Evolutionary conservation across 2,329 filamentous ascomycete genomes (phyloP), one percentile per base, ranked within the genome.

Genomic region (Paraphaeosphaeria sporulosa): DNA sequence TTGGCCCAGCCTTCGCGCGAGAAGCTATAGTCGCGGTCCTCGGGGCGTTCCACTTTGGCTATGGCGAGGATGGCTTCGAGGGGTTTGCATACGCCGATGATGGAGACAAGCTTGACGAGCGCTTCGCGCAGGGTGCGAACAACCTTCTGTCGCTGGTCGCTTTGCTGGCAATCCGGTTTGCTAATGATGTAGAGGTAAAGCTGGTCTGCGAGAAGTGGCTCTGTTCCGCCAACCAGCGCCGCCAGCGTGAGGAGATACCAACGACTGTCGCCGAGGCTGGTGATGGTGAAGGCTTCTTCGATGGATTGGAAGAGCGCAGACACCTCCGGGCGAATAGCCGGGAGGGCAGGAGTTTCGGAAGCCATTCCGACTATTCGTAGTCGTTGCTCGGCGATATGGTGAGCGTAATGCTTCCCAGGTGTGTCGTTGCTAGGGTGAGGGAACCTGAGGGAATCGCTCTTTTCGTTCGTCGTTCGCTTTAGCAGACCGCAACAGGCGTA

Each of bases 81-180:
- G 10, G 86, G 86, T 66, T 87, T 88, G 74, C 84, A 86, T 0
- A 88, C 84, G 1, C 87, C 87, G 32, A 88, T 80, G 4, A 89
- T 76, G 7, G 64, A 64, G 7, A 86, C 78, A 19, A 80, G 74
- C 73, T 89, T 88, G 56, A 89, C 71, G n/a, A 89, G 78, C 0
- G 81, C 81, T 74, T 89, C 87, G 40, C 87, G 83, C 1, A 86
- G 64, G 8, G 83, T 77, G 3, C 81, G 79, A 21, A 86, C 70
- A 1, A 86, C 78, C 0, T 70, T 67, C 64, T 85, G 74, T 4
- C 84, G 80, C 6, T 78, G 68, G 0, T 71, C 71, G 0, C 81
- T 63, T 0, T 77, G 79, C 2, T 73, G 64, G 65, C 78, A 84
- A 23, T 78, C 68, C 0, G 83, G 79, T 63, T 84, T 78, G 44